A percentile compares a stretch with the other conserved stretches of the same genome.
Evolutionary conservation across 202 grass and related monocot genomes (phyloP).

Genomic region (Eragrostis tef): DNA sequence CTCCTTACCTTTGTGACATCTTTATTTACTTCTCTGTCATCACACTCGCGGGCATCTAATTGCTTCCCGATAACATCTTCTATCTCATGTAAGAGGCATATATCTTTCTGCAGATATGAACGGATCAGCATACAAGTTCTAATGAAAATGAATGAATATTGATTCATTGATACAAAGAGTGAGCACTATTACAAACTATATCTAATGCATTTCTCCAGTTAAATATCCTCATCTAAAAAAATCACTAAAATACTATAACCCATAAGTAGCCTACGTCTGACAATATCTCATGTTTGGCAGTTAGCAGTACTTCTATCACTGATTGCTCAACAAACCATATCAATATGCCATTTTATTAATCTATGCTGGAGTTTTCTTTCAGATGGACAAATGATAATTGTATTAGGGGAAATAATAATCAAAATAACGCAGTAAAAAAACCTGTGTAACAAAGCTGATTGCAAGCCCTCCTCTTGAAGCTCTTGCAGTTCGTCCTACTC

Average conservation of each 20-base stretch:
- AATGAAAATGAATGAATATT: neutral
- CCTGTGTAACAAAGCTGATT: constrained; percentile 88
- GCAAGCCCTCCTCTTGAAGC: constrained; percentile 81
- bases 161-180: constrained; percentile 24
- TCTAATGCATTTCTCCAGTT: neutral
- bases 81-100: constrained; percentile 85
- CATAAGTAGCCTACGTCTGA: neutral
- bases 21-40: constrained; percentile 67
- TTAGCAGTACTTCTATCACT: neutral
- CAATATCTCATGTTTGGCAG: neutral
- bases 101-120: constrained; percentile 74
- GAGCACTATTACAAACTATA: neutral
- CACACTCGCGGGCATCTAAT: constrained; percentile 56
- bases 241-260: too few relatives aligned
- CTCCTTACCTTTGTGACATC: constrained; percentile 70
- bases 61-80: constrained; percentile 71
- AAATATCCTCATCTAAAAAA: neutral
- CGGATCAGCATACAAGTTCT: constrained; percentile 1
- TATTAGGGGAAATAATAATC: neutral
- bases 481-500: constrained; percentile 95
- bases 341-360: neutral
- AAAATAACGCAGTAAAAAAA: constrained; percentile 35
- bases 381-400: neutral
- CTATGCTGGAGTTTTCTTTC: neutral
- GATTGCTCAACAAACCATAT: constrained; percentile 16